These are phyloP conservation scores for Fennellomyces sp. DNA, from an alignment of 371 early-diverging fungal species.

Conservation along the genomic window DNA sequence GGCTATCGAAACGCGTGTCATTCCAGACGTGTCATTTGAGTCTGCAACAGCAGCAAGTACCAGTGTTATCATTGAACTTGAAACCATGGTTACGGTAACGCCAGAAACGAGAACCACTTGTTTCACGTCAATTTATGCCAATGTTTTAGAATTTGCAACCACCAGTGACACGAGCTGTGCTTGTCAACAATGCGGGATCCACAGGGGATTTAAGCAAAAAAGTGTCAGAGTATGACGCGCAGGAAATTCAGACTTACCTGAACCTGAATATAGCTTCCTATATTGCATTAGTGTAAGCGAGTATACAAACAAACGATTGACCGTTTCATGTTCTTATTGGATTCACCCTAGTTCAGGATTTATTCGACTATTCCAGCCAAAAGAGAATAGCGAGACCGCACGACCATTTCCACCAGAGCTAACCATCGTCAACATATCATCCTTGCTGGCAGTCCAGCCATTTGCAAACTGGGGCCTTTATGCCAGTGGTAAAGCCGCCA, in stretches of 20 bases:
- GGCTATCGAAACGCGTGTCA: conserved; percentile 2
- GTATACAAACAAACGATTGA: neutral
- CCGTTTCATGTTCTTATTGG: neutral
- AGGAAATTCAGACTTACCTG: conserved; percentile 56
- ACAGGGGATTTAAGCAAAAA: conserved; percentile 73
- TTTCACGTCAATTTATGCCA: too few species aligned
- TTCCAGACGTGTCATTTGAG: conserved; percentile 17
- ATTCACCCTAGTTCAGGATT: conserved; percentile 26
- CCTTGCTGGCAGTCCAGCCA: conserved; percentile 78
- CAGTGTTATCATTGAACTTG: neutral
- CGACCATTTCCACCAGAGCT: conserved; percentile 8
- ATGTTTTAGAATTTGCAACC: conserved; percentile 1
- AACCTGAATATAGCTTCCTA: conserved; percentile 64
- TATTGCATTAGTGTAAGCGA: conserved; percentile 50
- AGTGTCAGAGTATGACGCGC: conserved; percentile 53
- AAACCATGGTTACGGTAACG: conserved; percentile 10
- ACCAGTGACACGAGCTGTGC: conserved; percentile 44
- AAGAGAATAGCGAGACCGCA: conserved; percentile 5
- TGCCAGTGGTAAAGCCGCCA: conserved; percentile 85
- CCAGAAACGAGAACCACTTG: too few species aligned
- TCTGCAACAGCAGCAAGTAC: neutral
- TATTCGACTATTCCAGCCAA: conserved; percentile 17
- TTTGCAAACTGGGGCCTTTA: conserved; percentile 86
- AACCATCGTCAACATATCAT: conserved; percentile 84
- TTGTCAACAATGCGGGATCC: conserved; percentile 87